Conservation (phyloP, 2,329 filamentous ascomycete genomes). For the Sporothrix dimorphospora region DNA sequence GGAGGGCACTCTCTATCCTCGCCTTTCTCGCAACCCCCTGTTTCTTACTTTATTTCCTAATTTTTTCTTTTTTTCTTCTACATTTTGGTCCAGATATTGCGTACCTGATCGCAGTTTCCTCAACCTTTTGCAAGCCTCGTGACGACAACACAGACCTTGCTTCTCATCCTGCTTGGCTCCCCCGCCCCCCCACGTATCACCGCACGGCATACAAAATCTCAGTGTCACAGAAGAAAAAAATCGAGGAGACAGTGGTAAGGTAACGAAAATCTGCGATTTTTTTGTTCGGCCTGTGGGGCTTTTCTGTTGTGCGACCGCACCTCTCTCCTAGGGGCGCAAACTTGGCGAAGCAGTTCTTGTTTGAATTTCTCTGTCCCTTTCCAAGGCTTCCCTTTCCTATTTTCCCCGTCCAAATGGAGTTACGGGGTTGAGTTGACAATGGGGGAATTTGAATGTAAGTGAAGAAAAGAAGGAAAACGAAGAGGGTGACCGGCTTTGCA, state of each 20-base stretch:
- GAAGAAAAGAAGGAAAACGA: background rate
- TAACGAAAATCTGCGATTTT: background rate
- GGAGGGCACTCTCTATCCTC: background rate
- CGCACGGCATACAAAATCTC: background rate
- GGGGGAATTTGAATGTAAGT: background rate
- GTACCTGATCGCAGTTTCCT: background rate
- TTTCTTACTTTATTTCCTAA: background rate
- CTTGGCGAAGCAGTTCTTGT: background rate
- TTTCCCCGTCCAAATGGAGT: background rate
- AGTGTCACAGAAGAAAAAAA: background rate
- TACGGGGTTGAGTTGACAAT: background rate
- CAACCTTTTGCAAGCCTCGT: background rate
- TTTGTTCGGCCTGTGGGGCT: background rate
- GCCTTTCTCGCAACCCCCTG: background rate
- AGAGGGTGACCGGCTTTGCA: background rate
- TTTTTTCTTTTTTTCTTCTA: background rate
- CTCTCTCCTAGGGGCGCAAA: background rate
- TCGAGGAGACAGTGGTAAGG: background rate
- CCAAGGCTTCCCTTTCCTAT: background rate
- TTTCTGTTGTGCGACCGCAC: conserved; percentile 9
- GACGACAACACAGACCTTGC: background rate
- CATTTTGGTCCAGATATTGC: background rate
- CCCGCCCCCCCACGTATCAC: background rate
- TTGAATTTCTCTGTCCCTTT: background rate
- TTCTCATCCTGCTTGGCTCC: background rate